phyloP scores from a whole-genome alignment of 495 filamentous ascomycete species.

The Aspergillus campestris region DNA sequence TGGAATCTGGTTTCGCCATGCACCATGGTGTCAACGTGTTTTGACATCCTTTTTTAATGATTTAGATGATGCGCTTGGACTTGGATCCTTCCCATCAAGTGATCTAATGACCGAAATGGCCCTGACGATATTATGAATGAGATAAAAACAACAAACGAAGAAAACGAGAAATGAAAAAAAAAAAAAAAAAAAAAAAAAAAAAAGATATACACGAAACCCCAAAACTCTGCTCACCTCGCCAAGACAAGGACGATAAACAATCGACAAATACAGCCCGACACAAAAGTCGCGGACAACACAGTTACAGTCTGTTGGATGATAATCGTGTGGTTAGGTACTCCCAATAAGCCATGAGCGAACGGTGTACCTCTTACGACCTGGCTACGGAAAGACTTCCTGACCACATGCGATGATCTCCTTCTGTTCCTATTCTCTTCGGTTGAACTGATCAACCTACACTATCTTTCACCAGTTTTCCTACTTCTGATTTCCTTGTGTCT shows the following conservation, averaged over 20 bases:
- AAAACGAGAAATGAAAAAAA: constrained; percentile 3
- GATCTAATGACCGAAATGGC: constrained; percentile 32
- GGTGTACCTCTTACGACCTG: too few species aligned
- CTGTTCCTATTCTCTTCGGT: too few species aligned
- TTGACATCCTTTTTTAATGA: constrained; percentile 19
- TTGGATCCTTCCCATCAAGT: constrained; percentile 8
- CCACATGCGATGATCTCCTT: too few species aligned
- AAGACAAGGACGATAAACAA: background rate
- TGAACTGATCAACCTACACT: too few species aligned
- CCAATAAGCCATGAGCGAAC: too few species aligned
- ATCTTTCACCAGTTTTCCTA: too few species aligned
- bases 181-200: constrained; percentile 3
- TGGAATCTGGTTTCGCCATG: constrained; percentile 2
- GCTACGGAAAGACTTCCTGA: too few species aligned
- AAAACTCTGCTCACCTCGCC: background rate
- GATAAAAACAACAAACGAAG: constrained; percentile 7
- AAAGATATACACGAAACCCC: background rate
- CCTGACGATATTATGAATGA: constrained; percentile 34
- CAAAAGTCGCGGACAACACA: too few species aligned
- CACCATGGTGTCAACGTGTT: constrained; percentile 3
- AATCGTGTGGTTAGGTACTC: too few species aligned
- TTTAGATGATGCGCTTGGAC: constrained; percentile 22
- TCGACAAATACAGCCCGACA: too few species aligned
- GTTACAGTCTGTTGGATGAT: too few species aligned
- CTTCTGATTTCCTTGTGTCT: too few species aligned